These are phyloP conservation scores for Candida sp. DNA, from an alignment of 1,139 yeast species.

Conservation along the genomic window DNA sequence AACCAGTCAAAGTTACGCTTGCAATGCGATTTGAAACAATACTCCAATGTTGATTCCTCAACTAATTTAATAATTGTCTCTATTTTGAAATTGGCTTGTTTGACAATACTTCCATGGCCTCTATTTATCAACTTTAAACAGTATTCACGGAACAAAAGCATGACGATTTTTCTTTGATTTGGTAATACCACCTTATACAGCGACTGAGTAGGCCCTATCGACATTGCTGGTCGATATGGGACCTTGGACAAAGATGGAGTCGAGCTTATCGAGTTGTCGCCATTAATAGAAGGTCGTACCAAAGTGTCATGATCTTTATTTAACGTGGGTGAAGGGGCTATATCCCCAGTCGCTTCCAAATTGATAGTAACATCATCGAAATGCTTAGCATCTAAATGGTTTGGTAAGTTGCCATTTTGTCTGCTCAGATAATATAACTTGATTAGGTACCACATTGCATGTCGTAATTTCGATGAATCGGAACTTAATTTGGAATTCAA, in stretches of 20 bases:
- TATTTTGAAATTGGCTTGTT: slow-evolving; percentile 14
- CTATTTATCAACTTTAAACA: slow-evolving; percentile 17
- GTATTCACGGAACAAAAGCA: slow-evolving; percentile 17
- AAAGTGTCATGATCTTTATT: not conserved
- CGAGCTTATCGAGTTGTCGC: not conserved
- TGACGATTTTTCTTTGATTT: slow-evolving; percentile 14
- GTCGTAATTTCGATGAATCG: slow-evolving; percentile 29
- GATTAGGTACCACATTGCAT: slow-evolving; percentile 29
- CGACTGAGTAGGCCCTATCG: not conserved
- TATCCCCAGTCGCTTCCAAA: not conserved
- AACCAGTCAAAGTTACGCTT: slow-evolving; percentile 10
- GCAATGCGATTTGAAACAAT: slow-evolving; percentile 15
- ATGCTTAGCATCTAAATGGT: not conserved
- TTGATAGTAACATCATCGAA: not conserved
- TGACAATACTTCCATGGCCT: slow-evolving; percentile 9
- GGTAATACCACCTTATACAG: slow-evolving; percentile 15
- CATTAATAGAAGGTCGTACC: not conserved
- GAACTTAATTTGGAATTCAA: slow-evolving; percentile 9
- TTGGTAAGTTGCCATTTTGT: not conserved
- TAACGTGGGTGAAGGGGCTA: not conserved
- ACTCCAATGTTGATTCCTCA: slow-evolving; percentile 19
- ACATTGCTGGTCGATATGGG: not conserved
- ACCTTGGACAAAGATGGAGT: not conserved
- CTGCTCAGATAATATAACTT: slow-evolving; percentile 18
- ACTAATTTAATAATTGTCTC: slow-evolving; percentile 18